Conservation (phyloP, 75 land plant genomes). For the Picea glauca region DNA sequence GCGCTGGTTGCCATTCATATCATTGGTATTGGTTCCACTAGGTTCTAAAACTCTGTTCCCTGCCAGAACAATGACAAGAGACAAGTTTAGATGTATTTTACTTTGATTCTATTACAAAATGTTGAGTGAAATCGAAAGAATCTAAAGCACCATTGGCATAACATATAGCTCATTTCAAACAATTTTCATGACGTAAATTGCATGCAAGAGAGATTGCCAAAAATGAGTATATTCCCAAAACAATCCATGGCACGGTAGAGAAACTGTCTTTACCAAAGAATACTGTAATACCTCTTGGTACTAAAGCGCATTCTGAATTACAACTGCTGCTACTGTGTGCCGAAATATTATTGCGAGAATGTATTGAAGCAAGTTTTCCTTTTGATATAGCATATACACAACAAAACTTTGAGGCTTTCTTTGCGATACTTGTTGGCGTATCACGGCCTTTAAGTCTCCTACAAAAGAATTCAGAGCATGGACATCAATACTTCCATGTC, state of each 20-base stretch:
- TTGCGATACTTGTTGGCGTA: slow-evolving; percentile 24
- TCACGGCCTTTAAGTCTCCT: slow-evolving; percentile 41
- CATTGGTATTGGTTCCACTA: neutral
- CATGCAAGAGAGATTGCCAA: neutral
- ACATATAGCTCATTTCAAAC: neutral
- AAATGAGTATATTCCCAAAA: neutral
- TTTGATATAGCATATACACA: slow-evolving; percentile 43
- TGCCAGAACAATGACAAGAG: neutral
- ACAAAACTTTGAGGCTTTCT: slow-evolving; percentile 40
- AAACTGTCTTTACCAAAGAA: neutral
- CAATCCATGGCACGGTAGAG: no score
- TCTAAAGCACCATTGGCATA: neutral
- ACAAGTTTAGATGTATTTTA: neutral
- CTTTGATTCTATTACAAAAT: neutral
- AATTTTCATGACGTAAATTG: neutral
- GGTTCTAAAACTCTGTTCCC: neutral
- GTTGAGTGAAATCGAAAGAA: neutral
- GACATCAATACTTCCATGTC: no score
- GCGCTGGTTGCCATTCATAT: neutral
- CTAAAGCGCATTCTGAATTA: neutral
- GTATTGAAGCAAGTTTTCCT: slow-evolving; percentile 25
- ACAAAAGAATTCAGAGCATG: neutral
- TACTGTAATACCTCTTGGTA: neutral
- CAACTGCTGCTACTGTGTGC: neutral
- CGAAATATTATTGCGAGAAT: neutral